Percentiles rank a stretch among this genome's conserved stretches.
Evolutionary conservation across 441 rosid genomes (phyloP).

Genomic region (Gossypium gossypioides): DNA sequence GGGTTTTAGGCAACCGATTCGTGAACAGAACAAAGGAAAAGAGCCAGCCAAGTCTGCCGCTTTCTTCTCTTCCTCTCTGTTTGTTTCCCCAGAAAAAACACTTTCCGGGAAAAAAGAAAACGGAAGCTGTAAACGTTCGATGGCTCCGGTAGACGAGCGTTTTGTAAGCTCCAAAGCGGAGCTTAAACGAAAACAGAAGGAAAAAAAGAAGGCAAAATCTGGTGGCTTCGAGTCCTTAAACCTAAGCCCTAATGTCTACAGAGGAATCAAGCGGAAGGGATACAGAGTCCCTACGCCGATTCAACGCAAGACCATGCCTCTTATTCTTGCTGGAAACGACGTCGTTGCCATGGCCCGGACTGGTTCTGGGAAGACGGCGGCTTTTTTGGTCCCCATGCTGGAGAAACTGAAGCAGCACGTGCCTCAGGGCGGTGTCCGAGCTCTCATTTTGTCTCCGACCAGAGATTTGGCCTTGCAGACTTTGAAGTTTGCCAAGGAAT

Average conservation of each 20-base stretch:
- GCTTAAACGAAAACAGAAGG: slow-evolving; percentile 54
- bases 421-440: slow-evolving; percentile 71
- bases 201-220: slow-evolving; percentile 73
- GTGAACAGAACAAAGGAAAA: background rate
- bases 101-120: background rate
- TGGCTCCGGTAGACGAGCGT: slow-evolving; percentile 17
- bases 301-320: slow-evolving; percentile 92
- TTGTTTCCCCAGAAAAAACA: background rate
- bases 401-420: slow-evolving; percentile 67
- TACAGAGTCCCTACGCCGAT: slow-evolving; percentile 91
- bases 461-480: slow-evolving; percentile 91
- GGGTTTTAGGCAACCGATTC: background rate
- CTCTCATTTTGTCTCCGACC: slow-evolving; percentile 80
- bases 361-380: slow-evolving; percentile 94
- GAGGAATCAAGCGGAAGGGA: slow-evolving; percentile 75
- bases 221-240: slow-evolving; percentile 92
- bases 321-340: slow-evolving; percentile 73
- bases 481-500: slow-evolving; percentile 70
- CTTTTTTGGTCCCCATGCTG: slow-evolving; percentile 83
- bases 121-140: background rate
- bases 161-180: slow-evolving; percentile 70
- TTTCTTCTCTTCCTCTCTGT: background rate
- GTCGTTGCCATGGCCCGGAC: slow-evolving; percentile 98
- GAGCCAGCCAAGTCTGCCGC: background rate
- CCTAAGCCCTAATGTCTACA: slow-evolving; percentile 54